A percentile compares a stretch with the other conserved stretches of the same genome.
phyloP scores from a whole-genome alignment of 2,329 filamentous ascomycete species.

The Pseudogymnoascus sp. region DNA sequence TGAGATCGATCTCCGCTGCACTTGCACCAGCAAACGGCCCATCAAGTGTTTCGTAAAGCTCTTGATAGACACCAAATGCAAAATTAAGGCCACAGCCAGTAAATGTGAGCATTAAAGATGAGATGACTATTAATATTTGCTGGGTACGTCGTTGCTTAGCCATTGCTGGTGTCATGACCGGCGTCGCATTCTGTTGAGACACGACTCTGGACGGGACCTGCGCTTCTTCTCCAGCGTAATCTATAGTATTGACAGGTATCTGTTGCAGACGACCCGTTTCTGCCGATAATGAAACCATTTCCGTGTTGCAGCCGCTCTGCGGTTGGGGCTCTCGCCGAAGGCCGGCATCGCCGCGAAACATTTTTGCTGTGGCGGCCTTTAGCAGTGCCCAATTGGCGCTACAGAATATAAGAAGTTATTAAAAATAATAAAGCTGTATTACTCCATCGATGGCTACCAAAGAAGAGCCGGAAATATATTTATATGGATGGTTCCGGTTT shows the following conservation, averaged over 20 bases:
- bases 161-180: background rate
- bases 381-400: background rate
- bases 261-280: background rate
- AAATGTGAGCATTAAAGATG: constrained; percentile 27
- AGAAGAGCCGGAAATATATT: background rate
- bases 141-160: background rate
- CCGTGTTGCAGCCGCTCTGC: background rate
- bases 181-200: background rate
- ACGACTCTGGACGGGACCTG: background rate
- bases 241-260: background rate
- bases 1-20: constrained; percentile 32
- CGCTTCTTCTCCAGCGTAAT: background rate
- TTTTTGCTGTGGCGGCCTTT: background rate
- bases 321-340: background rate
- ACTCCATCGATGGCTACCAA: background rate
- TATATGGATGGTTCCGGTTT: background rate
- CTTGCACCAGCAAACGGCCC: constrained; percentile 31
- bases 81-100: constrained; percentile 33
- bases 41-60: constrained; percentile 30
- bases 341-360: constrained; percentile 2
- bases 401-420: background rate
- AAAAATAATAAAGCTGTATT: background rate
- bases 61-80: constrained; percentile 34
- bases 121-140: constrained; percentile 14
- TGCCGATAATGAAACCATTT: background rate